phyloP scores from a whole-genome alignment of 1,284 basidiomycete species.

The Rhodotorula sp. region DNA sequence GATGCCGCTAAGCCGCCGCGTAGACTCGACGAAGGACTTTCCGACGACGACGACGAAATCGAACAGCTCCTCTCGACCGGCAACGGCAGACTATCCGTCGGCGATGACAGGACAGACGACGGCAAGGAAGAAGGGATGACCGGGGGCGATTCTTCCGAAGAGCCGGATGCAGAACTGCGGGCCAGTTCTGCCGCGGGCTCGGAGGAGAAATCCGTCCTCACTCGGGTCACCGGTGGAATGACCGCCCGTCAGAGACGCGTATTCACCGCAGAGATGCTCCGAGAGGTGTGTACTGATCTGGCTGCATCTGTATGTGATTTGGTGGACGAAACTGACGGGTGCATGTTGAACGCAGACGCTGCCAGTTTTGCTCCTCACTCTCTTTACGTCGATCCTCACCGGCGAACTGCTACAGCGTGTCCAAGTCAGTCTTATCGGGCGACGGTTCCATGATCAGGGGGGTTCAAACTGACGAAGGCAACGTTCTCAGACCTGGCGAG shows the following conservation, averaged over 20 bases:
- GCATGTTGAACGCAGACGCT: constrained; percentile 34
- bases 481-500: constrained; percentile 69
- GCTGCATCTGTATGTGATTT: too few relatives aligned
- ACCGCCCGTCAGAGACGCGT: constrained; percentile 13
- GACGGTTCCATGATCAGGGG: too few relatives aligned
- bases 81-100: neutral
- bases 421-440: constrained; percentile 20
- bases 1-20: neutral
- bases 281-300: constrained; percentile 24
- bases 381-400: constrained; percentile 40
- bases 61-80: constrained; percentile 13
- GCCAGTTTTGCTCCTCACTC: constrained; percentile 41
- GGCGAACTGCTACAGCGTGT: constrained; percentile 41
- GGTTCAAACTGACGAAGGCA: neutral
- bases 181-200: too few relatives aligned
- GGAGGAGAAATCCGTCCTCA: too few relatives aligned
- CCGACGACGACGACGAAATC: constrained; percentile 26
- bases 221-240: constrained; percentile 17
- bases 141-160: too few relatives aligned
- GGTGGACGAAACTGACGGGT: too few relatives aligned
- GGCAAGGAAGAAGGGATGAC: neutral
- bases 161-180: too few relatives aligned
- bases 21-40: constrained; percentile 4
- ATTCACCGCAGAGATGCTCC: constrained; percentile 36
- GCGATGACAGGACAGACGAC: neutral